Evolutionary conservation across 768 basidiomycete species (phyloP).

Genomic region (Heimioporus sp.): DNA sequence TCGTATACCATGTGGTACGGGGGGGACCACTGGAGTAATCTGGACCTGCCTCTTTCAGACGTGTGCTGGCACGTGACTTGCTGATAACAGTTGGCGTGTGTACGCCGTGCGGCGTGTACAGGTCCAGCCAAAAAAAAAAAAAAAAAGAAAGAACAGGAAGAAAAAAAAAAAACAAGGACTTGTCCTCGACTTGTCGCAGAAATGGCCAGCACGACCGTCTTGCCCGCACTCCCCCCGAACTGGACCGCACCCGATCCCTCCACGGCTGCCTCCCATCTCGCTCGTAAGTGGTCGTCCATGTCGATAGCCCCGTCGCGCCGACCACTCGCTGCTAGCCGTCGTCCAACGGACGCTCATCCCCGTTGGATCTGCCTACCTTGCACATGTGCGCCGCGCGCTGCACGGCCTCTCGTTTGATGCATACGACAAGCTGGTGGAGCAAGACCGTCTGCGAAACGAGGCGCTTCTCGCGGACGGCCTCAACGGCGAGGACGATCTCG

Average conservation of each 20-base stretch:
- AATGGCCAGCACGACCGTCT: slow-evolving; percentile 26
- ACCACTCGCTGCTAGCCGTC: slow-evolving; percentile 20
- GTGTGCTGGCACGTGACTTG: slow-evolving; percentile 12
- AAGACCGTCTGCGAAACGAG: slow-evolving; percentile 50
- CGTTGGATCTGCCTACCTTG: slow-evolving; percentile 85
- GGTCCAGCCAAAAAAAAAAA: no score
- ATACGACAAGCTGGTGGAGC: slow-evolving; percentile 66
- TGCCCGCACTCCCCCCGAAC: slow-evolving; percentile 24
- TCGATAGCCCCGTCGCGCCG: background rate
- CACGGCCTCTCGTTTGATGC: slow-evolving; percentile 81
- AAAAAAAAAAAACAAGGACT: background rate
- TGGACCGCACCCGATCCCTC: slow-evolving; percentile 19
- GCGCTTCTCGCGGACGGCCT: slow-evolving; percentile 46
- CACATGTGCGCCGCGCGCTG: slow-evolving; percentile 72
- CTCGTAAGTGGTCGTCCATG: slow-evolving; percentile 21
- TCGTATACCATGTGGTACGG: background rate
- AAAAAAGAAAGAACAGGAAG: background rate
- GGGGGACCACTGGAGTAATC: background rate
- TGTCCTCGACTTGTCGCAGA: background rate
- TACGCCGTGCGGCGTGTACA: no score
- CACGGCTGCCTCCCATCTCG: slow-evolving; percentile 16
- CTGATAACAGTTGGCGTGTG: slow-evolving; percentile 1
- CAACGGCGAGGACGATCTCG: slow-evolving; percentile 76
- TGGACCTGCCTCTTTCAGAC: background rate
- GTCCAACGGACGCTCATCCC: slow-evolving; percentile 63